phyloP scores from a whole-genome alignment of 1,139 yeast genomes.

The Saccharomyces hybrid region DNA sequence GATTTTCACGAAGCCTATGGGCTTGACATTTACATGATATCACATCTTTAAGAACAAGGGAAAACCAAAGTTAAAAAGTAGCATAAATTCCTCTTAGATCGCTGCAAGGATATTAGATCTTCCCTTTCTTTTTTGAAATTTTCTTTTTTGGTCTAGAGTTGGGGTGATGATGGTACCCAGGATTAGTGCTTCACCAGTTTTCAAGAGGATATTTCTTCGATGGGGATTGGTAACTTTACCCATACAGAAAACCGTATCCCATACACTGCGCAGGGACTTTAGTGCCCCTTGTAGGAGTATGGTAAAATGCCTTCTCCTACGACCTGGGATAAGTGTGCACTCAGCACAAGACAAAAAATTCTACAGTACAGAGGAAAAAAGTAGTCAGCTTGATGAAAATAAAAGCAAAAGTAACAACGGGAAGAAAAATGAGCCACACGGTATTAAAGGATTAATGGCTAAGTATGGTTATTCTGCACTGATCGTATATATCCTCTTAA shows the following conservation, averaged over 20 bases:
- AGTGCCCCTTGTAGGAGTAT: background rate
- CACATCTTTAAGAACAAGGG: background rate
- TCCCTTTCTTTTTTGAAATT: background rate
- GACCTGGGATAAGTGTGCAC: background rate
- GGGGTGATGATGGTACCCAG: background rate
- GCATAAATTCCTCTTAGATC: background rate
- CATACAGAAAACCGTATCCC: background rate
- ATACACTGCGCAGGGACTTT: background rate
- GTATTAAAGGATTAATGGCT: slow-evolving; percentile 55
- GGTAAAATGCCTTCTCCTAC: background rate
- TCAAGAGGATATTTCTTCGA: background rate
- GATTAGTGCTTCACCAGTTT: background rate
- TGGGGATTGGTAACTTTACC: background rate
- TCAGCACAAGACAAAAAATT: background rate
- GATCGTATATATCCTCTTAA: slow-evolving; percentile 68
- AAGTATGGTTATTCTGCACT: slow-evolving; percentile 89
- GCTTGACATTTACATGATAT: background rate
- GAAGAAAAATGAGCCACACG: slow-evolving; percentile 10
- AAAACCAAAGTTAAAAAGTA: background rate
- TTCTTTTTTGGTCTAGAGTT: background rate
- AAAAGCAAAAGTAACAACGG: background rate
- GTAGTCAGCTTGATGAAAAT: background rate
- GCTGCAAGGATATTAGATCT: background rate
- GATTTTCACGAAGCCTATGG: background rate
- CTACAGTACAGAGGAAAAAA: background rate